Evolutionary conservation across 2,329 filamentous ascomycete species (phyloP).

Genomic region (Dactylellina sp.): DNA sequence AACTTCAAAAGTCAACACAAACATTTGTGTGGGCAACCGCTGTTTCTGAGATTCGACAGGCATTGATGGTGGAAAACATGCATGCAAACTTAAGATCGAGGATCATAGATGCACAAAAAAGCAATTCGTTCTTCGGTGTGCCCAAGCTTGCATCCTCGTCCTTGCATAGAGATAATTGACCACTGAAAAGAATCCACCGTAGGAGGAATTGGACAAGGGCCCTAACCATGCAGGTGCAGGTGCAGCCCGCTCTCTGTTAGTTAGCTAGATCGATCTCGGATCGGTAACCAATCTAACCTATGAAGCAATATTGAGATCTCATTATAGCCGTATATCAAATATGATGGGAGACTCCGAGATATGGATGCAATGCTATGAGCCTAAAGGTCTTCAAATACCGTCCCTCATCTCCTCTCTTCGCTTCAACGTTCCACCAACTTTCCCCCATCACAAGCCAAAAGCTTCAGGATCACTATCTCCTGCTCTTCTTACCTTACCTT

Average conservation of each 20-base stretch:
- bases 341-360: conserved; percentile 43
- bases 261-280: conserved; percentile 49
- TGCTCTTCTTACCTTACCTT: conserved; percentile 22
- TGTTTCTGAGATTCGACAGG: neutral
- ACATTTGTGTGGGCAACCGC: too few species aligned
- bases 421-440: conserved; percentile 54
- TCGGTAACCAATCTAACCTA: conserved; percentile 43
- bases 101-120: neutral
- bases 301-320: conserved; percentile 40
- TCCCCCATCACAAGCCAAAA: conserved; percentile 50
- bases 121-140: conserved; percentile 3
- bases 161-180: conserved; percentile 43
- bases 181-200: conserved; percentile 13
- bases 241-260: conserved; percentile 13
- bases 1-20: conserved; percentile 32
- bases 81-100: too few species aligned
- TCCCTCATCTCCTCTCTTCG: conserved; percentile 53
- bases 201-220: conserved; percentile 42
- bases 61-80: neutral
- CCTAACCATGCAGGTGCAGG: conserved; percentile 36
- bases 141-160: conserved; percentile 12
- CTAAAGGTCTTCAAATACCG: conserved; percentile 56
- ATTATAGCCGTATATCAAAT: conserved; percentile 46
- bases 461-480: conserved; percentile 34
- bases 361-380: conserved; percentile 39